A percentile compares a stretch with the other conserved stretches of the same genome.
phyloP scores from a whole-genome alignment of 2,329 filamentous ascomycete species.

The Epichloe sibirici region DNA sequence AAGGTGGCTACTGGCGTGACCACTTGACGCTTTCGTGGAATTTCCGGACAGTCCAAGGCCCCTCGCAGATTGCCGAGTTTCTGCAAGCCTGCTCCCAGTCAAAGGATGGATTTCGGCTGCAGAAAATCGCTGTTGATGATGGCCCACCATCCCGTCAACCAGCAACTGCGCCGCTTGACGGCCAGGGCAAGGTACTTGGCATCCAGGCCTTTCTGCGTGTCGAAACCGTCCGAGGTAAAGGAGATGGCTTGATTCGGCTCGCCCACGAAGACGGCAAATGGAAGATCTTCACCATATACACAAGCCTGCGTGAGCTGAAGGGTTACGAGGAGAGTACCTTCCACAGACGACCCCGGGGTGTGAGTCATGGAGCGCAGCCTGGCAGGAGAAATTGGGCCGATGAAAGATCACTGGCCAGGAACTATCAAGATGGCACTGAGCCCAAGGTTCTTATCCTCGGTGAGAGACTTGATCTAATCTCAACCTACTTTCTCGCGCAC shows the following conservation, averaged over 20 bases:
- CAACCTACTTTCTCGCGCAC: background rate
- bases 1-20: slow-evolving; percentile 45
- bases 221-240: slow-evolving; percentile 40
- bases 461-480: slow-evolving; percentile 18
- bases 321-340: slow-evolving; percentile 39
- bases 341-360: slow-evolving; percentile 39
- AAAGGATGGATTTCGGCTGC: slow-evolving; percentile 27
- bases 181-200: slow-evolving; percentile 33
- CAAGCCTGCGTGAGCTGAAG: slow-evolving; percentile 40
- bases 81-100: slow-evolving; percentile 20
- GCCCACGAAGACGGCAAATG: slow-evolving; percentile 32
- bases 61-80: slow-evolving; percentile 26
- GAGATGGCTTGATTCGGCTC: slow-evolving; percentile 43
- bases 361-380: slow-evolving; percentile 38
- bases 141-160: slow-evolving; percentile 33
- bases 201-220: slow-evolving; percentile 45
- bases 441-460: slow-evolving; percentile 51
- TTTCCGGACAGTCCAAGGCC: slow-evolving; percentile 37
- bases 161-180: slow-evolving; percentile 34
- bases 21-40: slow-evolving; percentile 45
- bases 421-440: slow-evolving; percentile 33
- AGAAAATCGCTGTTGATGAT: slow-evolving; percentile 31
- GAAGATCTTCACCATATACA: slow-evolving; percentile 55
- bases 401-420: slow-evolving; percentile 31
- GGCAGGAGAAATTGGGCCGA: slow-evolving; percentile 50